These are phyloP conservation scores for Penicillium sp. DNA, from an alignment of 2,329 filamentous ascomycete species.

Conservation along the genomic window DNA sequence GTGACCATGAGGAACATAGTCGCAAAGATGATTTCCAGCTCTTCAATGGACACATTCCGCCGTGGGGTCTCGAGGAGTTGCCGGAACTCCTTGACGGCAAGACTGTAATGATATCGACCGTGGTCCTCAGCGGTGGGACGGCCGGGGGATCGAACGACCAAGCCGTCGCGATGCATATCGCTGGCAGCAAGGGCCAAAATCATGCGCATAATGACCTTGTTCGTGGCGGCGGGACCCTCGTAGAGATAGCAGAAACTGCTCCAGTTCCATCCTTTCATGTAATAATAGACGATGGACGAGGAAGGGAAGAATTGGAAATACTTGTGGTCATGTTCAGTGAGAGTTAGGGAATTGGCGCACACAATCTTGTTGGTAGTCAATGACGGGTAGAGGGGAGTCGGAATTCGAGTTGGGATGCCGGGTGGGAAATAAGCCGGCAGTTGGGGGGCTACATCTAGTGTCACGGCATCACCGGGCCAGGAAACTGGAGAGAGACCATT, in stretches of 20 bases:
- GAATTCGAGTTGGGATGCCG: constrained; percentile 10
- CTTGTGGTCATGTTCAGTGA: constrained; percentile 39
- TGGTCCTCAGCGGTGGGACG: constrained; percentile 36
- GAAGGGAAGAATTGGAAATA: constrained; percentile 41
- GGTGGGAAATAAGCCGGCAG: constrained; percentile 21
- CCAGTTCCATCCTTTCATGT: constrained; percentile 45
- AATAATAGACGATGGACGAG: constrained; percentile 38
- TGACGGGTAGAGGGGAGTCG: constrained; percentile 32
- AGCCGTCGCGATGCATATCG: constrained; percentile 41
- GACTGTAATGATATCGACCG: constrained; percentile 39
- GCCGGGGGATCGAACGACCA: constrained; percentile 30
- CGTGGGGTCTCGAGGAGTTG: constrained; percentile 37
- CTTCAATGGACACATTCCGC: constrained; percentile 30
- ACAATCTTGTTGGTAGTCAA: constrained; percentile 24
- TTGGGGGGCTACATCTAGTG: constrained; percentile 12
- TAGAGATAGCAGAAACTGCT: constrained; percentile 44
- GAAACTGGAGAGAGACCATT: constrained; percentile 21
- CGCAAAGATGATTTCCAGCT: constrained; percentile 40
- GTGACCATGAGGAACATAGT: constrained; percentile 43
- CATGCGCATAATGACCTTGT: constrained; percentile 46
- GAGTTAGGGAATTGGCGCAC: constrained; percentile 40
- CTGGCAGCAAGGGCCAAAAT: constrained; percentile 42
- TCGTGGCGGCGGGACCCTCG: constrained; percentile 37
- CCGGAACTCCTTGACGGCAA: constrained; percentile 43
- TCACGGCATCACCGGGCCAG: constrained; percentile 19